Base-by-base conservation (phyloP, 177 flowering plant genomes). In the Vitis hybrid region DNA sequence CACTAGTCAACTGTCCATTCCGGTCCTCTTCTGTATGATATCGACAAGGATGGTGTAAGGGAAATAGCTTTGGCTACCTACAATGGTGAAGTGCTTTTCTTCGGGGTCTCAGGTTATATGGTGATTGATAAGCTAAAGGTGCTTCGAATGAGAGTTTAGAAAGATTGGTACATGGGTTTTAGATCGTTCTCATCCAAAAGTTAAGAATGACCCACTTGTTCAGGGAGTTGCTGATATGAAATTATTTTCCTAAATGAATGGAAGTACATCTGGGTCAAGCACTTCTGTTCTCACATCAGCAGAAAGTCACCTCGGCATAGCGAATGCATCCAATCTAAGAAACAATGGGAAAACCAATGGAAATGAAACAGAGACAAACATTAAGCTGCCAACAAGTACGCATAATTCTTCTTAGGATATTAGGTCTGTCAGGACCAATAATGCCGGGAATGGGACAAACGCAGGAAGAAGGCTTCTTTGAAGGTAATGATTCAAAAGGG, bases 21-120 rank as follows among this genome's bases (percentile, higher is more conserved):
- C 17, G 90, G 90, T 75, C 98, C 98, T 66, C 90, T 94, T 60
- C 74, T 96, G 4, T 92, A 82, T 90, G 99, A 96, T 76, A 94
- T 96, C 79, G 99, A 96, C 78, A 96, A 92, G 79, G 99, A 96
- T 80, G 99, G 99, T 64, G 90, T 88, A 54, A 92, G 98, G 71
- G 99, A 96, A 82, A 91, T 96, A 78, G 92, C 88, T 70, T 77
- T 96, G 81, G 97, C 98, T 69, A 96, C 97, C 48, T 96, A 93
- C 78, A 93, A 96, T 75, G 99, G 98, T 50, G 95, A 93, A 82
- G 92, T 96, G 56, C 91, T 91, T 19, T 96, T 93, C 83, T 96
- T 96, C 87, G 90, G 99, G 87, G 92, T 85, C 30, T 93, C 99
- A 67, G 99, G 98, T 13, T 93, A 90, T 80, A 73, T 90, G 84